A percentile compares a stretch with the other conserved stretches of the same genome.
Conservation (phyloP, 305 asterid genomes). For the Petunia hybrid region DNA sequence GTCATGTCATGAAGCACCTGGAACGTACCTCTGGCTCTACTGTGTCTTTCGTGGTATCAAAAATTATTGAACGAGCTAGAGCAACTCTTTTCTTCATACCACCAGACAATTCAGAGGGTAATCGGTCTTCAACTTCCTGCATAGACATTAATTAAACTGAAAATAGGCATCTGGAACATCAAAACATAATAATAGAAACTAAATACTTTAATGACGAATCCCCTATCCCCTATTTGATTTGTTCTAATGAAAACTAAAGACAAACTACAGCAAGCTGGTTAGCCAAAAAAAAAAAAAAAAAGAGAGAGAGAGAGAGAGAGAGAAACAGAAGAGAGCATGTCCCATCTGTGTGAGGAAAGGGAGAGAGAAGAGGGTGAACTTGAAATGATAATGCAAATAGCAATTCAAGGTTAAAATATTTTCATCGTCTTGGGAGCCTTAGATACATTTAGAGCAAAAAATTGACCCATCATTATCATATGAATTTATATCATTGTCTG, state of each 20-base stretch:
- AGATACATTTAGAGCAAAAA: constrained; percentile 2
- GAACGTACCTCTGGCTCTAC: constrained; percentile 92
- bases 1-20: constrained; percentile 29
- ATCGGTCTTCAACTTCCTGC: constrained; percentile 94
- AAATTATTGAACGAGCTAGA: constrained; percentile 93
- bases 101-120: constrained; percentile 98
- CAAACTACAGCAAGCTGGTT: no score
- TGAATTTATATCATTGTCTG: constrained; percentile 33
- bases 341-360: not conserved
- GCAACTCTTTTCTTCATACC: constrained; percentile 99
- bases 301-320: no score
- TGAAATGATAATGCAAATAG: constrained; percentile 23
- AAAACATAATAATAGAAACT: not conserved
- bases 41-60: constrained; percentile 79
- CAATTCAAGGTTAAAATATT: constrained; percentile 16
- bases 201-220: not conserved
- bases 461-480: not conserved
- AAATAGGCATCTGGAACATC: constrained; percentile 25
- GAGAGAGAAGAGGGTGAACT: not conserved
- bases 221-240: constrained; percentile 3
- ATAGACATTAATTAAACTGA: constrained; percentile 40
- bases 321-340: not conserved
- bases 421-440: not conserved
- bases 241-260: no score
- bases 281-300: no score